Evolutionary conservation across 257 asterid species (phyloP).

Genomic region (Lycium ferocissimum): DNA sequence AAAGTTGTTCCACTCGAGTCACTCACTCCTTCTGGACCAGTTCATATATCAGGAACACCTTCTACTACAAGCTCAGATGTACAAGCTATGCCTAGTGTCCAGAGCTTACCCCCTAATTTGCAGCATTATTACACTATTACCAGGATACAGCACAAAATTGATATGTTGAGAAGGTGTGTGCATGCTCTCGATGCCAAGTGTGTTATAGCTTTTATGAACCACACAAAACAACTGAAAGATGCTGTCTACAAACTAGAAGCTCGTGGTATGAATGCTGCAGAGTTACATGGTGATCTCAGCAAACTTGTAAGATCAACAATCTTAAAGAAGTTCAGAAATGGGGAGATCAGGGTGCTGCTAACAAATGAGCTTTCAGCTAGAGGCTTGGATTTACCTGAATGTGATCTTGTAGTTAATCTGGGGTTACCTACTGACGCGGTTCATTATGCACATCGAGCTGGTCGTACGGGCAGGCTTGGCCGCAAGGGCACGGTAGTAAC

Average conservation of each 20-base stretch:
- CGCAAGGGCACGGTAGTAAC: conserved; percentile 83
- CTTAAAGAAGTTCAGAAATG: conserved; percentile 72
- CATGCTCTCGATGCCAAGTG: conserved; percentile 85
- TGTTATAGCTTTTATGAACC: conserved; percentile 93
- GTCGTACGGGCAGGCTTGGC: conserved; percentile 93
- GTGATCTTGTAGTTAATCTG: conserved; percentile 95
- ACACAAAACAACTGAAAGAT: conserved; percentile 82
- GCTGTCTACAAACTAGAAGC: conserved; percentile 91
- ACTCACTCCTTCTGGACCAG: conserved; percentile 49
- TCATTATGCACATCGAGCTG: conserved; percentile 97
- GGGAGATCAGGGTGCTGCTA: conserved; percentile 79
- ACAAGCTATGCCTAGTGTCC: conserved; percentile 55
- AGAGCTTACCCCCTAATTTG: conserved; percentile 86
- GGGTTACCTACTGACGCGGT: conserved; percentile 85
- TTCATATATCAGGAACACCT: conserved; percentile 46
- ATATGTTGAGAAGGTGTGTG: conserved; percentile 78
- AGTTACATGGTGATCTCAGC: conserved; percentile 87
- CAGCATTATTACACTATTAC: conserved; percentile 76
- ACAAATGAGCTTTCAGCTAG: conserved; percentile 97
- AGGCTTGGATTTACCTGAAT: conserved; percentile 93
- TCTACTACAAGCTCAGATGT: conserved; percentile 42
- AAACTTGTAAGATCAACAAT: conserved; percentile 84
- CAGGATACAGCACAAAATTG: conserved; percentile 91
- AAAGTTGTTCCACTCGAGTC: conserved; percentile 66
- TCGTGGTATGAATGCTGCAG: conserved; percentile 88